These are phyloP conservation scores for Aureobasidium sp. DNA, from an alignment of 2,329 filamentous ascomycete species.

Conservation along the genomic window DNA sequence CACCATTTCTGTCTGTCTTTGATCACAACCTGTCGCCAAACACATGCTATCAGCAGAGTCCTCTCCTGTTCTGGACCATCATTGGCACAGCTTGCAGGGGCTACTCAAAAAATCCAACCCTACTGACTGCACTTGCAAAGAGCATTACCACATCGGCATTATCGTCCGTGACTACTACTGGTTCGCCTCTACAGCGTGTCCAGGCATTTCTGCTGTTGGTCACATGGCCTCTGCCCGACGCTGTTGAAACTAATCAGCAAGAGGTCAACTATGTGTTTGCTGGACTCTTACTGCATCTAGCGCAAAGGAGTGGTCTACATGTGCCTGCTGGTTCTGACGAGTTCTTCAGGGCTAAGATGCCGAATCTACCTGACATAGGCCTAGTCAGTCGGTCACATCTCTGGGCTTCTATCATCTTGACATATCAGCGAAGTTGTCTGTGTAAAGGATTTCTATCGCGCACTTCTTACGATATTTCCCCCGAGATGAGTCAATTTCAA, in stretches of 20 bases:
- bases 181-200: slow-evolving; percentile 3
- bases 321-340: slow-evolving; percentile 10
- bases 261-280: slow-evolving; percentile 7
- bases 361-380: slow-evolving; percentile 7
- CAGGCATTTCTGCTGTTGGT: slow-evolving; percentile 3
- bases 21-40: neutral
- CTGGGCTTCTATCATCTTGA: neutral
- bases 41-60: neutral
- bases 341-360: slow-evolving; percentile 9
- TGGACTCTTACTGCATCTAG: neutral
- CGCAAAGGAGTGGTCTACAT: slow-evolving; percentile 11
- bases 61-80: slow-evolving; percentile 2
- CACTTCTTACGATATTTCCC: slow-evolving; percentile 3
- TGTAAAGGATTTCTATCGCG: slow-evolving; percentile 13
- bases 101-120: slow-evolving; percentile 2
- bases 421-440: slow-evolving; percentile 4
- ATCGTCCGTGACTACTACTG: neutral
- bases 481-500: slow-evolving; percentile 8
- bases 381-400: neutral
- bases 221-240: slow-evolving; percentile 11
- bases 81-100: slow-evolving; percentile 17
- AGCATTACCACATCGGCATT: neutral
- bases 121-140: neutral
- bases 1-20: neutral
- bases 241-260: slow-evolving; percentile 12